Conservation (phyloP, 192 early-diverging fungal species). For the Mortierella alpina region DNA sequence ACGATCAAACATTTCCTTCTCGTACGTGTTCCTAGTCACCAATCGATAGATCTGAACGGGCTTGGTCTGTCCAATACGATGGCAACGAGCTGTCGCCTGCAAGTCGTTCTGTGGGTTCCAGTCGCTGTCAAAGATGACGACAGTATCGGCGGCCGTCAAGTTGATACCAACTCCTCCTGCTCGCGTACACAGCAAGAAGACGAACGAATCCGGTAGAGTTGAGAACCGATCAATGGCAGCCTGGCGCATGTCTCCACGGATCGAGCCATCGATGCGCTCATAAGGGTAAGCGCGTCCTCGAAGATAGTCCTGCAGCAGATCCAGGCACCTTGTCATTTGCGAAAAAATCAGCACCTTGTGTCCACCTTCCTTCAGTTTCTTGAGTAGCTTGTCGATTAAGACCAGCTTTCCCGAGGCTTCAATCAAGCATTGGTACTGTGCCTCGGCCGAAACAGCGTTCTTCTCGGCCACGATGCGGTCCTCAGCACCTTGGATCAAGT, state of each 20-base stretch:
- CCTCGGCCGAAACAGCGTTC: conserved; percentile 64
- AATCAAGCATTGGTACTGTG: conserved; percentile 78
- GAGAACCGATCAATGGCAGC: conserved; percentile 91
- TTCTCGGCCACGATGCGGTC: conserved; percentile 83
- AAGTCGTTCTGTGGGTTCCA: conserved; percentile 95
- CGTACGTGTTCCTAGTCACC: conserved; percentile 87
- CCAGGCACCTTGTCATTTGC: conserved; percentile 87
- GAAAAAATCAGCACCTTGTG: conserved; percentile 93
- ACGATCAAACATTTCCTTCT: conserved; percentile 92
- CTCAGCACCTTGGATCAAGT: conserved; percentile 82
- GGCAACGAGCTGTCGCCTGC: conserved; percentile 86
- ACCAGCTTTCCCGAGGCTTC: conserved; percentile 87
- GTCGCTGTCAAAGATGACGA: conserved; percentile 89
- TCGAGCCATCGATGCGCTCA: conserved; percentile 86
- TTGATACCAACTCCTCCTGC: conserved; percentile 94
- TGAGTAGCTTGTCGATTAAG: conserved; percentile 85
- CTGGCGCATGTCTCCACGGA: conserved; percentile 84
- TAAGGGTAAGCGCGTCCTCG: conserved; percentile 77
- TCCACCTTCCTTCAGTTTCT: conserved; percentile 77
- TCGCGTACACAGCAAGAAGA: conserved; percentile 87
- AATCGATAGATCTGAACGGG: conserved; percentile 82
- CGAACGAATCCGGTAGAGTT: conserved; percentile 80
- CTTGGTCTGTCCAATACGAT: conserved; percentile 92
- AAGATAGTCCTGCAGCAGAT: conserved; percentile 86
- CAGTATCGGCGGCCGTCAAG: conserved; percentile 87